Percentiles rank a stretch among this genome's conserved stretches.
These are phyloP conservation scores for Calonectria montana DNA, from an alignment of 2,329 filamentous ascomycete genomes.

Conservation along the genomic window DNA sequence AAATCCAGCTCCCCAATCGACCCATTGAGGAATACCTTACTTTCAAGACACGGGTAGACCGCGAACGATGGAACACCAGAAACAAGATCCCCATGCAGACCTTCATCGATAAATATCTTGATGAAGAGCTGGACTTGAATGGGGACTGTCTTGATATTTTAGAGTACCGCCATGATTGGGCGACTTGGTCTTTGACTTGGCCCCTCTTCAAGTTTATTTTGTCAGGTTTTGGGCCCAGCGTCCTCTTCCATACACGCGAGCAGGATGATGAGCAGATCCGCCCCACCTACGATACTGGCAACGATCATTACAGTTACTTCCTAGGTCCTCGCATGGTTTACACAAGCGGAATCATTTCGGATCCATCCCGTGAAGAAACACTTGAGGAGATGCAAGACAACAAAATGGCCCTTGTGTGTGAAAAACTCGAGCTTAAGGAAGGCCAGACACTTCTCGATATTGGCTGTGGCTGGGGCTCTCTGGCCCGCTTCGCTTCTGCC, in stretches of 20 bases:
- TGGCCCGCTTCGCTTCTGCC: slow-evolving; percentile 90
- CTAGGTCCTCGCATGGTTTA: slow-evolving; percentile 98
- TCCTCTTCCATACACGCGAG: slow-evolving; percentile 90
- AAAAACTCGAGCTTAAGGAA: slow-evolving; percentile 88
- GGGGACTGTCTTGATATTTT: slow-evolving; percentile 89
- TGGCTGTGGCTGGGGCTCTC: slow-evolving; percentile 97
- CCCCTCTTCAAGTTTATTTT: slow-evolving; percentile 89
- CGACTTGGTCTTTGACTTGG: slow-evolving; percentile 89
- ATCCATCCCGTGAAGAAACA: slow-evolving; percentile 86
- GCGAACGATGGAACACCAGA: slow-evolving; percentile 76
- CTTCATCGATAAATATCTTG: slow-evolving; percentile 98
- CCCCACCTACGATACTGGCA: slow-evolving; percentile 96
- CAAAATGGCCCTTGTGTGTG: slow-evolving; percentile 93
- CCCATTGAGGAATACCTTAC: slow-evolving; percentile 91
- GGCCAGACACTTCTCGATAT: slow-evolving; percentile 92
- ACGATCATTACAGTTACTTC: slow-evolving; percentile 99
- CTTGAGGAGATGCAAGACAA: slow-evolving; percentile 98
- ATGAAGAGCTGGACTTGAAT: slow-evolving; percentile 94
- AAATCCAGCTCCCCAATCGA: slow-evolving; percentile 81
- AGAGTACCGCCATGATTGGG: slow-evolving; percentile 97
- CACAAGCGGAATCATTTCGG: slow-evolving; percentile 92
- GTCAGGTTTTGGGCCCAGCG: slow-evolving; percentile 86
- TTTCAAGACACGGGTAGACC: slow-evolving; percentile 74
- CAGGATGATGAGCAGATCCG: slow-evolving; percentile 98
- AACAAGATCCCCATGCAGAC: slow-evolving; percentile 91